Percentiles rank a stretch among this genome's conserved stretches.
Conservation (phyloP, 129 eudicot genomes). For the Kitagawia praeruptora region DNA sequence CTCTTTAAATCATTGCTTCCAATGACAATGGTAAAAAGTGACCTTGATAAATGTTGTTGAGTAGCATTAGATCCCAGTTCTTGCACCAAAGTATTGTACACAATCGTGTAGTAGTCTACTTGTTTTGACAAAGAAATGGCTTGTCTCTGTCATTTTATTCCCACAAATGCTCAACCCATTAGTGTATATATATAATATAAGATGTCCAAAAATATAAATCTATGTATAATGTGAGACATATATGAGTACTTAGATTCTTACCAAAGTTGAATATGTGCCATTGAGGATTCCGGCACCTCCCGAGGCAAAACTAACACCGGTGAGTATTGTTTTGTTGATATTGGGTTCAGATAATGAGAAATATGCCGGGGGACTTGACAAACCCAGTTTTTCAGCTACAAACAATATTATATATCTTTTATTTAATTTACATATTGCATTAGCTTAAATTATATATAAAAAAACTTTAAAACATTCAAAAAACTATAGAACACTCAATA, state of each 20-base stretch:
- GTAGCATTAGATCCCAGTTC: conserved; percentile 33
- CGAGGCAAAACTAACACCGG: conserved; percentile 66
- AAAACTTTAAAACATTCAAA: too few relatives aligned
- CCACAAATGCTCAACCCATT: neutral
- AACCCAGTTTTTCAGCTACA: conserved; percentile 64
- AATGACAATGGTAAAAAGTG: conserved; percentile 48
- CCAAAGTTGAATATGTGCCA: conserved; percentile 40
- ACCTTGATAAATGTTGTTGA: conserved; percentile 41
- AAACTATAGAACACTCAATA: too few relatives aligned
- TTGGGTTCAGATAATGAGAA: conserved; percentile 21
- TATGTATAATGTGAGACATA: neutral
- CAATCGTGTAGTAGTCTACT: conserved; percentile 35
- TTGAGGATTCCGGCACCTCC: conserved; percentile 69
- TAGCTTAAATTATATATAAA: too few relatives aligned
- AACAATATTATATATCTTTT: neutral
- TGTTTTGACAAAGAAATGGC: conserved; percentile 48
- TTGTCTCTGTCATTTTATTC: conserved; percentile 25
- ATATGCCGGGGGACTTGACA: conserved; percentile 51
- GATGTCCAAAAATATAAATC: too few relatives aligned
- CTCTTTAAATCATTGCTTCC: conserved; percentile 78
- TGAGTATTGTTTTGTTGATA: conserved; percentile 15
- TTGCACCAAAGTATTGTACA: conserved; percentile 33
- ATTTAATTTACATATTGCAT: too few relatives aligned
- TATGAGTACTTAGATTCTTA: conserved; percentile 1
- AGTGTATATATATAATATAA: neutral